Evolutionary conservation across 129 eudicot genomes (phyloP), one percentile per base, ranked within the genome.

Genomic region (Centaurea solstitialis): DNA sequence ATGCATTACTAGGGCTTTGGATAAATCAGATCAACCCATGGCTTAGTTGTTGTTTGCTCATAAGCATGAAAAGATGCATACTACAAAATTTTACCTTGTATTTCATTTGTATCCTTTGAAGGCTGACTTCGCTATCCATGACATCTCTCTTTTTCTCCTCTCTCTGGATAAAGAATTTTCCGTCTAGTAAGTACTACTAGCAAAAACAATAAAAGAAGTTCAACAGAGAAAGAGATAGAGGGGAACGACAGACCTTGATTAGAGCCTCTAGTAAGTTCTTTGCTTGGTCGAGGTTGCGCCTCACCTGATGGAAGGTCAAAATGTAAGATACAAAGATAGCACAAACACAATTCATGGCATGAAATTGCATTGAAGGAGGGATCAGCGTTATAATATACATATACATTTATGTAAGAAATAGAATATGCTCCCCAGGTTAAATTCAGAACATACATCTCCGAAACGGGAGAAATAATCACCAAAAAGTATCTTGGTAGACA

Each of bases 241-340:
- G 39, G 13, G 40, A 10, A n/a, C 23, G 1, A 8, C 26, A 50
- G 68, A 93, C 98, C 98, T 86, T 86, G 80, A 93, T 89, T 74
- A 93, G 64, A 83, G 97, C 97, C 78, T 93, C 97, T 17, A 93
- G 84, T 24, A 93, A 79, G 88, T 84, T 89, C 83, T 91, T 93
- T 28, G 98, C 94, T 84, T 93, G 98, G 77, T 93, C 98, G n/a
- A 93, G 97, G 88, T 91, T 93, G 84, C 98, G 98, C 85, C 98
- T 86, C 64, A 93, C 98, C 98, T 93, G 81, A 21, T 84, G 24
- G 30, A 33, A 26, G 68, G 20, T 37, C 33, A 69, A 41, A 18
- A 68, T 30, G 53, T 47, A 47, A 68, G 15, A 17, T 26, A 28
- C 53, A 1, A 5, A 68, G 22, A 69, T 50, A 18, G 57, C 23